Evolutionary conservation across 2,329 filamentous ascomycete species (phyloP), one percentile per base, ranked within the genome.

Genomic region (Ophiostoma ulmi): DNA sequence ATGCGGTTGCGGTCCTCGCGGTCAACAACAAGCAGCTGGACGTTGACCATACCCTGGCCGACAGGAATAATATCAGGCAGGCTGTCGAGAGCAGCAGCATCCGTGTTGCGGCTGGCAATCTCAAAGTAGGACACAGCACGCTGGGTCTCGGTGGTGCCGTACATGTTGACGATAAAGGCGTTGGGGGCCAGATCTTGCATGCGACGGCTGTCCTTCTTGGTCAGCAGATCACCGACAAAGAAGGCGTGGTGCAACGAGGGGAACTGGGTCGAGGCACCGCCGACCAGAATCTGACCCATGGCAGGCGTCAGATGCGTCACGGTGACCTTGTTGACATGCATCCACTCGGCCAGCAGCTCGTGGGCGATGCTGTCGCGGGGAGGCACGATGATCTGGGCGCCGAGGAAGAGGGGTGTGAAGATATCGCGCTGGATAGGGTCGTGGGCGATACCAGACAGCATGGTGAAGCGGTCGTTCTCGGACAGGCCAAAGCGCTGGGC

Each of bases 221-320:
- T 96, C 67, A 98, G 80, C 44, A 97, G 84, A 77, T 98, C 94
- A 41, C 95, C 95, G 0, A 98, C 94, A 73, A 94, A 98, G 83
- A 98, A 94, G 22, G 90, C 93, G 71, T 88, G 84, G 71, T 90
- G 85, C n/a, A 98, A 83, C 14, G 86, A 84, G 1, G 92, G 90
- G 76, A 97, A 96, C 74, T 91, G 80, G 0, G 92, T 89, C 3
- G 83, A 89, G 35, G 93, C 91, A 74, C 91, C 92, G 63, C 93
- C 94, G n/a, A 94, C 90, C 1, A 98, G 82, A 73, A 98, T 95
- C 76, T 97, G 92, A 70, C 94, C 94, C 94, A 98, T 97, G 71
- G 95, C 95, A 11, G 95, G 95, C 1, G 95, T 99, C 55, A 98
- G 81, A 80, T 98, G 95, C 14, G 91, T 93, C 26, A 93, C 91